Conservation (phyloP, 805 yeast genomes). For the Yarrowia porcina region DNA sequence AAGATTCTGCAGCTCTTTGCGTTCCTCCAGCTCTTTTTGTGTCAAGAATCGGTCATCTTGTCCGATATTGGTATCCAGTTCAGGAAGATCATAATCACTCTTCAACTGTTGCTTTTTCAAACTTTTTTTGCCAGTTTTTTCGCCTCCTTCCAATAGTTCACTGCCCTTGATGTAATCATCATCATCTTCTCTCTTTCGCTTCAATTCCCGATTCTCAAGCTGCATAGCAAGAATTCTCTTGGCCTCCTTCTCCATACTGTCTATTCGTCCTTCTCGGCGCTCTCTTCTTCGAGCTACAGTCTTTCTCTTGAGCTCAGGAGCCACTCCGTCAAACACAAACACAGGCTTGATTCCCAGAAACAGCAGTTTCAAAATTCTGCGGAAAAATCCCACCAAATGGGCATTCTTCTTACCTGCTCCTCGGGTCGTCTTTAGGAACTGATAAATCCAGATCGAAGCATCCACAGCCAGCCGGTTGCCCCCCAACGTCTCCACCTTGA, state of each 20-base stretch:
- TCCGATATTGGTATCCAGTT: constrained; percentile 47
- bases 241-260: constrained; percentile 70
- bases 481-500: constrained; percentile 76
- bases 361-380: constrained; percentile 85
- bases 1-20: constrained; percentile 40
- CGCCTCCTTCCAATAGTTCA: background rate
- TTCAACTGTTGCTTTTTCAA: constrained; percentile 2
- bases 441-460: constrained; percentile 98
- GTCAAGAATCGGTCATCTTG: constrained; percentile 71
- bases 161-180: background rate
- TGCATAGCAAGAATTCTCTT: constrained; percentile 75
- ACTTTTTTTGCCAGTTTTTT: background rate
- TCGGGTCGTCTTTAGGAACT: constrained; percentile 90
- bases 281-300: constrained; percentile 74
- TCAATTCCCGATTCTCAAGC: constrained; percentile 11
- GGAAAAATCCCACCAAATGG: constrained; percentile 92
- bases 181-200: background rate
- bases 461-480: constrained; percentile 85
- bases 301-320: constrained; percentile 74
- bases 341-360: constrained; percentile 86
- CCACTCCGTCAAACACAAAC: constrained; percentile 95
- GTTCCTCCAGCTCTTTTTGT: constrained; percentile 63
- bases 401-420: constrained; percentile 70
- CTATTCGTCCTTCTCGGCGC: constrained; percentile 68
- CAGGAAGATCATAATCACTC: constrained; percentile 36